Conservation (phyloP, 2,329 filamentous ascomycete species). For the Dactylonectria macrodidyma region DNA sequence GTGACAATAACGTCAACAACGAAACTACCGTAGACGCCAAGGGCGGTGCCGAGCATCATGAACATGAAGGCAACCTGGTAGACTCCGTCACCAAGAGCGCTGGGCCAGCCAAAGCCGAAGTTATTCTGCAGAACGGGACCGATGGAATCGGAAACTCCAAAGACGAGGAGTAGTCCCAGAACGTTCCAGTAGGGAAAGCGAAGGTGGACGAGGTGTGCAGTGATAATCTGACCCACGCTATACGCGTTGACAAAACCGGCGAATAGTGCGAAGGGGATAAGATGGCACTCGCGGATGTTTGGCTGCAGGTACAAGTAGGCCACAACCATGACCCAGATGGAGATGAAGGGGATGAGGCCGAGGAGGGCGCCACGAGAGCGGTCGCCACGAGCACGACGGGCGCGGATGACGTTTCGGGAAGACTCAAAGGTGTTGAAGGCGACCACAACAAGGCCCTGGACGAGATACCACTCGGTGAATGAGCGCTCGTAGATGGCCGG, state of each 20-base stretch:
- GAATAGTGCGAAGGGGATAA: slow-evolving; percentile 92
- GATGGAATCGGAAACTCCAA: slow-evolving; percentile 84
- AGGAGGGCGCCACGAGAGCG: slow-evolving; percentile 81
- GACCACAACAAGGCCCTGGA: slow-evolving; percentile 86
- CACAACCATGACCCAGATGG: slow-evolving; percentile 82
- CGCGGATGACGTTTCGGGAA: slow-evolving; percentile 86
- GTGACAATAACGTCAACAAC: slow-evolving; percentile 97
- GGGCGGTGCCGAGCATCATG: slow-evolving; percentile 83
- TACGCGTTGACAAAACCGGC: slow-evolving; percentile 94
- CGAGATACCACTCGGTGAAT: slow-evolving; percentile 94
- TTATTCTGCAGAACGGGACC: slow-evolving; percentile 77
- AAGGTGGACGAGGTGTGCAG: slow-evolving; percentile 89
- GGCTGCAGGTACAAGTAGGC: slow-evolving; percentile 90
- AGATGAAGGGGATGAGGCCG: slow-evolving; percentile 86
- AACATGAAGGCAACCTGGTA: slow-evolving; percentile 96
- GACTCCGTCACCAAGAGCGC: slow-evolving; percentile 79
- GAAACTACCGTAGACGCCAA: slow-evolving; percentile 97
- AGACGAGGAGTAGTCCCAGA: slow-evolving; percentile 81
- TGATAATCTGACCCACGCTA: slow-evolving; percentile 95
- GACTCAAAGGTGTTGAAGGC: slow-evolving; percentile 88
- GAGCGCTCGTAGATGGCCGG: slow-evolving; percentile 81
- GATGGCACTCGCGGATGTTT: slow-evolving; percentile 83
- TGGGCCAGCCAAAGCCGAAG: slow-evolving; percentile 81
- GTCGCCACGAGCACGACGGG: slow-evolving; percentile 82
- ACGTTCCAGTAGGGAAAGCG: slow-evolving; percentile 94